phyloP scores from a whole-genome alignment of 805 yeast genomes.

The Zygotorulaspora danielsina region DNA sequence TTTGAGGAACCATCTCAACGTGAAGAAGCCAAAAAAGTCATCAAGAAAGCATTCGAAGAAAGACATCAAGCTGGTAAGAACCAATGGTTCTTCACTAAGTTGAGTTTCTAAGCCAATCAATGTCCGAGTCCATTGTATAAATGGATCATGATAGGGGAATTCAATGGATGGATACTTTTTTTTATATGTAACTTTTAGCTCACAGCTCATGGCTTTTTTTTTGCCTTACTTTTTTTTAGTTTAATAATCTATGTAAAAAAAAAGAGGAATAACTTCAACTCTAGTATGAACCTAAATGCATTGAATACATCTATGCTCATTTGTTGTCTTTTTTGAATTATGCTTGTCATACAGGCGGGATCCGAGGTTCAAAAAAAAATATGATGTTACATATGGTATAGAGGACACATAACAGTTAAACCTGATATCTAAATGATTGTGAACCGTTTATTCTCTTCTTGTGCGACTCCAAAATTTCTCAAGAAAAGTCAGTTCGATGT shows the following conservation, averaged over 20 bases:
- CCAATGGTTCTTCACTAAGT: conserved; percentile 99
- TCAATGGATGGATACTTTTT: conserved; percentile 15
- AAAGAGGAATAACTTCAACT: conserved; percentile 15
- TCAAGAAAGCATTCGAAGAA: conserved; percentile 98
- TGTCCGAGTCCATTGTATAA: conserved; percentile 10
- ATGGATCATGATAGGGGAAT: conserved; percentile 13
- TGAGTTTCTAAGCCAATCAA: conserved; percentile 62
- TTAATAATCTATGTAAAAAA: conserved; percentile 11
- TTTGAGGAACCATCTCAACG: conserved; percentile 97
- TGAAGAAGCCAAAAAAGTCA: conserved; percentile 97
- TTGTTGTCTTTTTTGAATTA: neutral
- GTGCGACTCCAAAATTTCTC: conserved; percentile 9
- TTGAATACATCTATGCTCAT: neutral
- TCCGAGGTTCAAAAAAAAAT: neutral
- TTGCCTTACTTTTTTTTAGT: conserved; percentile 15
- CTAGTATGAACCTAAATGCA: conserved; percentile 2
- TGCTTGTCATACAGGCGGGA: neutral
- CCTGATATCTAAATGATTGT: neutral
- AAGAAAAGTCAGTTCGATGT: conserved; percentile 32
- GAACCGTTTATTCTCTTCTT: conserved; percentile 11
- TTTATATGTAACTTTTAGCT: conserved; percentile 20
- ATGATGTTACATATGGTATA: no score
- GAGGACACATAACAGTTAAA: no score
- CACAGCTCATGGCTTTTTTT: conserved; percentile 12
- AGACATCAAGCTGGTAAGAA: conserved; percentile 99